Base-by-base conservation (phyloP, 2,329 filamentous ascomycete species). In the Fusarium oxysporum region DNA sequence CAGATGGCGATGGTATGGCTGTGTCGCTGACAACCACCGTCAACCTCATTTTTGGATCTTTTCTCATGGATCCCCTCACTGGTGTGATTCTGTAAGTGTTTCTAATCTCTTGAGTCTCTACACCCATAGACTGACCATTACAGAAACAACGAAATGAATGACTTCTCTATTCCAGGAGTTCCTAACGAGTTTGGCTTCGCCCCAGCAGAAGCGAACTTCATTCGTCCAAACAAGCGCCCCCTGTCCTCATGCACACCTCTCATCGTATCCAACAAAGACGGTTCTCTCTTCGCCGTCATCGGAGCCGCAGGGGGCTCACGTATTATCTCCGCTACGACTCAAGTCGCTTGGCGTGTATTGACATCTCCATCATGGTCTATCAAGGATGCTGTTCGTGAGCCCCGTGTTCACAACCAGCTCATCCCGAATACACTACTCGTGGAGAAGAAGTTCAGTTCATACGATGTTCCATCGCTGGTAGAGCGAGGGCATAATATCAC, bases 101-200 rank as follows among this genome's bases (percentile, higher is more conserved):
- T 85, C 81, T 10, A 86, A 80, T 85, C 11, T 17, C n/a, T 6
- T 19, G 14, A 7, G 10, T 16, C 7, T 41, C 3, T 14, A 2
- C 1, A 10, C 10, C n/a, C 7, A 14, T 17, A 3, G 8, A 13
- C 57, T 45, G 11, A 57, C 4, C 3, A 6, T 33, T 4, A 17
- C 41, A 84, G 82, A 32, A 92, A 91, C 81, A 86, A 91, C 80
- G 87, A 92, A 81, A 90, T 90, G 86, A 88, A 91, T 84, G 94
- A 97, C 83, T 98, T 98, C 84, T 94, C 92, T 54, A 95, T 97
- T 76, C 95, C 96, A 1, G 90, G 90, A 59, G 84, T 87, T 4
- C 87, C 86, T 65, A 97, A 97, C 80, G 90, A 91, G 32, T 98
- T 98, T 80, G 95, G 94, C 58, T 97, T 94, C 83, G 88, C 92